These are phyloP conservation scores for Aegilops speltoides DNA, from an alignment of 176 grass and related monocot genomes.

Conservation along the genomic window DNA sequence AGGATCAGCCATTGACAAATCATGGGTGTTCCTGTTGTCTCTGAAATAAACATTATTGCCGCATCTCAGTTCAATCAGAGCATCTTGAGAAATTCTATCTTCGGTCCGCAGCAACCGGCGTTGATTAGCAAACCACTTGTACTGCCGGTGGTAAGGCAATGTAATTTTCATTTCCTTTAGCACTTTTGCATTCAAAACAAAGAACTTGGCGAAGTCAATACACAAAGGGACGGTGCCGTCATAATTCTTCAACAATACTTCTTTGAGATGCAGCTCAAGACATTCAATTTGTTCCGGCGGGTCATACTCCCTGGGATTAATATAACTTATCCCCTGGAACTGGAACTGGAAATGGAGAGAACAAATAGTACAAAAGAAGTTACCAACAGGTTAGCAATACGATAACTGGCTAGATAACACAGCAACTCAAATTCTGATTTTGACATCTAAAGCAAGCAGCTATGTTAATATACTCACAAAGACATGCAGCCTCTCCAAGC, in stretches of 20 bases:
- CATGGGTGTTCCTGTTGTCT: not conserved
- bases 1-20: not conserved
- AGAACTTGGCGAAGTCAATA: slow-evolving; percentile 12
- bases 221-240: not conserved
- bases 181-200: slow-evolving; percentile 4
- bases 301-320: too few relatives aligned
- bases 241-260: not conserved
- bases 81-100: not conserved
- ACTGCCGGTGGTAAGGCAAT: not conserved
- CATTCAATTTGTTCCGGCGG: too few relatives aligned
- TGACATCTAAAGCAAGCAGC: too few relatives aligned
- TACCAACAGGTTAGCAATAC: too few relatives aligned
- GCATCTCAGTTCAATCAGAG: not conserved
- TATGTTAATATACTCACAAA: too few relatives aligned
- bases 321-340: too few relatives aligned
- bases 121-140: not conserved
- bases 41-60: not conserved
- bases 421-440: too few relatives aligned
- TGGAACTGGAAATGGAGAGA: too few relatives aligned
- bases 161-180: not conserved
- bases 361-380: too few relatives aligned
- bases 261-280: not conserved
- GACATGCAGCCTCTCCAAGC: too few relatives aligned
- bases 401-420: too few relatives aligned
- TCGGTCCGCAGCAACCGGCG: not conserved